Evolutionary conservation across 1,284 basidiomycete species (phyloP).

Genomic region (Earliella scabrosa): DNA sequence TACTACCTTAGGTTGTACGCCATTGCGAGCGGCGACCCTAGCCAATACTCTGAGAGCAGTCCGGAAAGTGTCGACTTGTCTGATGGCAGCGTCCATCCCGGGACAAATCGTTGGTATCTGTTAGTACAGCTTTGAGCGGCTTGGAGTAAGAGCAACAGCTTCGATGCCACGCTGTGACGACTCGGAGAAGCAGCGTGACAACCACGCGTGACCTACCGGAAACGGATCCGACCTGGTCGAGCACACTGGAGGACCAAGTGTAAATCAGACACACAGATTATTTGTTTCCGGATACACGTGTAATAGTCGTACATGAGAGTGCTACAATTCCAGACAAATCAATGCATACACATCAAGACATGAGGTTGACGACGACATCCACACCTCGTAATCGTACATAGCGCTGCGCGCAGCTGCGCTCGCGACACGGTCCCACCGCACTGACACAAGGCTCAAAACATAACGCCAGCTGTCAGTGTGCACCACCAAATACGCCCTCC

Average conservation of each 20-base stretch:
- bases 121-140: no score
- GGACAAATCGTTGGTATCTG: no score
- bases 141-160: no score
- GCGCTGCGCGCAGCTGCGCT: not conserved
- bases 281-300: not conserved
- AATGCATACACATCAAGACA: not conserved
- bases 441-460: slow-evolving; percentile 24
- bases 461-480: slow-evolving; percentile 22
- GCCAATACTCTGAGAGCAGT: no score
- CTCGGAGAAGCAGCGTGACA: no score
- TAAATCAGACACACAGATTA: not conserved
- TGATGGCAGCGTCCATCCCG: no score
- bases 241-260: not conserved
- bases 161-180: no score
- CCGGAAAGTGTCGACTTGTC: no score
- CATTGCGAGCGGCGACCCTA: no score
- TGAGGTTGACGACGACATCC: not conserved
- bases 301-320: slow-evolving; percentile 9
- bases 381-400: not conserved
- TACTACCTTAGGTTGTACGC: no score
- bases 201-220: no score
- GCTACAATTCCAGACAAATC: not conserved
- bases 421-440: not conserved
- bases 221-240: not conserved
- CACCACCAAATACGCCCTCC: slow-evolving; percentile 13